A percentile compares a stretch with the other conserved stretches of the same genome.
These are phyloP conservation scores for Inonotus obliquus DNA, from an alignment of 1,284 basidiomycete species.

Conservation along the genomic window DNA sequence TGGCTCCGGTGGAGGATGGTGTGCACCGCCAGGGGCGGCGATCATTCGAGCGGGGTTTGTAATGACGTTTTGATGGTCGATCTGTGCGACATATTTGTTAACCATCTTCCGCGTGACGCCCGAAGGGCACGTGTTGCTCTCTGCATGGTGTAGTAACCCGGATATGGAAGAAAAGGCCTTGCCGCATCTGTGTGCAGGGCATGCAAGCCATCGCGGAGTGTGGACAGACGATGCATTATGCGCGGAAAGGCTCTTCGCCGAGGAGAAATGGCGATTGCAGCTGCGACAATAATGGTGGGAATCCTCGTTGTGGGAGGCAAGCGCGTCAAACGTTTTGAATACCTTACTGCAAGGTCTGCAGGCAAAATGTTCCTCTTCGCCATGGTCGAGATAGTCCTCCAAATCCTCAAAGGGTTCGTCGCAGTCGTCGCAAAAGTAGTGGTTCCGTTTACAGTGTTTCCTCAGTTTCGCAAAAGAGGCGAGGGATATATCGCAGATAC, in stretches of 20 bases:
- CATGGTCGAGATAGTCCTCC: slow-evolving; percentile 11
- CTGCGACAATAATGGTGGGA: slow-evolving; percentile 43
- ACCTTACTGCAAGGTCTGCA: slow-evolving; percentile 12
- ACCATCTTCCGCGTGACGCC: slow-evolving; percentile 28
- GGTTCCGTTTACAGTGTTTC: slow-evolving; percentile 19
- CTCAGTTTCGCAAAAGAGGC: neutral
- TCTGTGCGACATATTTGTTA: slow-evolving; percentile 24
- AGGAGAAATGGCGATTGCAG: slow-evolving; percentile 40
- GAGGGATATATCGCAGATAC: slow-evolving; percentile 21
- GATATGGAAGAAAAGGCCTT: slow-evolving; percentile 28
- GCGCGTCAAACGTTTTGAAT: slow-evolving; percentile 34
- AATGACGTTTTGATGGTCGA: slow-evolving; percentile 29
- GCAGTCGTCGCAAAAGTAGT: slow-evolving; percentile 22
- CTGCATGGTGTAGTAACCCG: slow-evolving; percentile 31
- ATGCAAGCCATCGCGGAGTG: slow-evolving; percentile 21
- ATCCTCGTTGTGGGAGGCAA: slow-evolving; percentile 45
- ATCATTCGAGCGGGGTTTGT: slow-evolving; percentile 29
- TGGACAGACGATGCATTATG: slow-evolving; percentile 27
- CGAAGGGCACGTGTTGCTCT: slow-evolving; percentile 29
- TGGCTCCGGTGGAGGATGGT: neutral
- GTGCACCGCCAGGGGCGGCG: slow-evolving; percentile 19
- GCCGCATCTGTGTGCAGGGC: slow-evolving; percentile 26
- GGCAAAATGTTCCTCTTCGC: slow-evolving; percentile 34
- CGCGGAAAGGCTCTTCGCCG: slow-evolving; percentile 20
- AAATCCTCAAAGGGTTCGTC: slow-evolving; percentile 17